A percentile compares a stretch with the other conserved stretches of the same genome.
These are phyloP conservation scores for Boletus rubropictus DNA, from an alignment of 768 basidiomycete species.

Conservation along the genomic window DNA sequence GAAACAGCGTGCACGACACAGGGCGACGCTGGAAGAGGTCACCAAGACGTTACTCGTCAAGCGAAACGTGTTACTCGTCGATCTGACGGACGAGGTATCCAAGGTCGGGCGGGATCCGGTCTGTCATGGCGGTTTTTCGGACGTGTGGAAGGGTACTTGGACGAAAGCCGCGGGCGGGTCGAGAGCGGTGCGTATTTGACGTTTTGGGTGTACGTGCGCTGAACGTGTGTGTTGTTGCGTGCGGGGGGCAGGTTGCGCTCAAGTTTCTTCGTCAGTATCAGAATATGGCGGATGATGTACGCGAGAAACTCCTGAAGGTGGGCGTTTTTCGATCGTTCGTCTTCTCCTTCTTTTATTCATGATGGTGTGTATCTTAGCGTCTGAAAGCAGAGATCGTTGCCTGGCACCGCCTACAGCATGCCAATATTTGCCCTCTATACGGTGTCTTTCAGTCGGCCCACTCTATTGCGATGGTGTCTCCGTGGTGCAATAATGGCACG, in stretches of 20 bases:
- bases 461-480: slow-evolving; percentile 59
- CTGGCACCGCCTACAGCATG: slow-evolving; percentile 54
- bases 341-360: neutral
- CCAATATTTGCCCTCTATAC: slow-evolving; percentile 49
- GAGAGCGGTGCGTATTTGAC: slow-evolving; percentile 11
- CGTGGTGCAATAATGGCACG: slow-evolving; percentile 58
- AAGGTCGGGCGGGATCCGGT: slow-evolving; percentile 43
- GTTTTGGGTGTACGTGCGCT: neutral
- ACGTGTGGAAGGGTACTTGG: slow-evolving; percentile 58
- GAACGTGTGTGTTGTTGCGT: neutral
- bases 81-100: slow-evolving; percentile 52
- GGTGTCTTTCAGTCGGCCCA: slow-evolving; percentile 48
- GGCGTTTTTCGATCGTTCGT: neutral
- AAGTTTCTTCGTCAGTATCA: slow-evolving; percentile 47
- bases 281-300: slow-evolving; percentile 44
- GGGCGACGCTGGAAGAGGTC: slow-evolving; percentile 47
- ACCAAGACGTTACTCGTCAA: slow-evolving; percentile 52
- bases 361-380: slow-evolving; percentile 29
- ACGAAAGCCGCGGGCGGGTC: slow-evolving; percentile 39
- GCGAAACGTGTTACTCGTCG: slow-evolving; percentile 43
- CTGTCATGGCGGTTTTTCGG: slow-evolving; percentile 52
- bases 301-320: slow-evolving; percentile 50
- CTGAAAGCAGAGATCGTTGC: slow-evolving; percentile 51
- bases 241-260: slow-evolving; percentile 42
- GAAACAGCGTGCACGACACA: slow-evolving; percentile 53